phyloP scores from a whole-genome alignment of 768 basidiomycete species.

The Boletus rubropictus region DNA sequence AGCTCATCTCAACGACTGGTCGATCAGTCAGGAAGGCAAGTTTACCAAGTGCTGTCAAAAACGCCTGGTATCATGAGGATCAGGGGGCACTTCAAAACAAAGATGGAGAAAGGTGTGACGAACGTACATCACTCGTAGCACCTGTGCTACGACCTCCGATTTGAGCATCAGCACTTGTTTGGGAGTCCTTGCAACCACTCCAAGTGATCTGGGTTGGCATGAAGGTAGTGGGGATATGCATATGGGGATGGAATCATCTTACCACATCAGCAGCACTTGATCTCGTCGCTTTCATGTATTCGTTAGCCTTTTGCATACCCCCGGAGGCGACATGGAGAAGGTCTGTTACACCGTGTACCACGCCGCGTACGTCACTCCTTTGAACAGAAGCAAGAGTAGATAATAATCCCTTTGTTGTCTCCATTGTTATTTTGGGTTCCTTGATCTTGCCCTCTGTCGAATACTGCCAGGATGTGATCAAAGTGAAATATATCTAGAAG shows the following conservation, averaged over 20 bases:
- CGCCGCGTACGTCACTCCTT: constrained; percentile 73
- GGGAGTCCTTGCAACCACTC: constrained; percentile 76
- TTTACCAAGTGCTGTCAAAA: constrained; percentile 52
- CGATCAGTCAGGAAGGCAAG: not conserved
- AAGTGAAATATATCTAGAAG: not conserved
- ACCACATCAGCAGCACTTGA: constrained; percentile 85
- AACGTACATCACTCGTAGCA: constrained; percentile 72
- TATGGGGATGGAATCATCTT: constrained; percentile 25
- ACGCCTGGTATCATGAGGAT: constrained; percentile 36
- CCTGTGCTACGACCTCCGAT: constrained; percentile 65
- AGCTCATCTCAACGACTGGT: not conserved
- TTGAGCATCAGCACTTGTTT: constrained; percentile 75
- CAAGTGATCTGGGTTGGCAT: constrained; percentile 58
- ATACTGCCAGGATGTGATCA: constrained; percentile 45
- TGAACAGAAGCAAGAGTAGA: constrained; percentile 72
- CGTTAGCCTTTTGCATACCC: constrained; percentile 54
- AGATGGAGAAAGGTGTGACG: not conserved
- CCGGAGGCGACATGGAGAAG: constrained; percentile 74
- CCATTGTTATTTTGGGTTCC: constrained; percentile 83
- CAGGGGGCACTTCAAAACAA: not conserved
- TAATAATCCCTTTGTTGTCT: constrained; percentile 84
- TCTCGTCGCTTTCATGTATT: constrained; percentile 54
- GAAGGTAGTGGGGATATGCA: not conserved
- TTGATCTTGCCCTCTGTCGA: constrained; percentile 94
- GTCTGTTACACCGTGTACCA: constrained; percentile 66